Conservation (phyloP, 2,329 filamentous ascomycete genomes). For the Phaeosphaeria sp. region DNA sequence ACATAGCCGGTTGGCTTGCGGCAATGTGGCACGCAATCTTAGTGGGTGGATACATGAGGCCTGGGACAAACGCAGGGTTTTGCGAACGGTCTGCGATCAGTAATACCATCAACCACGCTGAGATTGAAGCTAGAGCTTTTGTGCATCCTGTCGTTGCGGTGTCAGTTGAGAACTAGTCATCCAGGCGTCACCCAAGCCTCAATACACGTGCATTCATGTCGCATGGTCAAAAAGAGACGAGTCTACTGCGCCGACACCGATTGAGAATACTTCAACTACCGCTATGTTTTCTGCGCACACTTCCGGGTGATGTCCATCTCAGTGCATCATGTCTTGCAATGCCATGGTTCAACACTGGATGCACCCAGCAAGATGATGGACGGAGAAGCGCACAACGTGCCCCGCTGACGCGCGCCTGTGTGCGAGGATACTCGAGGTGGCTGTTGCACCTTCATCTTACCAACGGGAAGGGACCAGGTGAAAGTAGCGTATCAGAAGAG, state of each 20-base stretch:
- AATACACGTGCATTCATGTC: neutral
- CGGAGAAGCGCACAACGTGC: neutral
- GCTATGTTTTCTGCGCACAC: too few species aligned
- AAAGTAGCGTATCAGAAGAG: neutral
- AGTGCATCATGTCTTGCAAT: neutral
- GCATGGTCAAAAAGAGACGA: too few species aligned
- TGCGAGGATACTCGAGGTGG: neutral
- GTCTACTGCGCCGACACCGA: too few species aligned
- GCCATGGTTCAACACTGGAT: neutral
- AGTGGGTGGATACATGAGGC: neutral
- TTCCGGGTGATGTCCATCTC: too few species aligned
- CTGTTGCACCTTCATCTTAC: constrained; percentile 10
- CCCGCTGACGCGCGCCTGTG: neutral
- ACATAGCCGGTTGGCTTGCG: neutral
- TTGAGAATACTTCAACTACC: too few species aligned
- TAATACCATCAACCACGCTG: neutral
- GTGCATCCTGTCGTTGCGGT: neutral
- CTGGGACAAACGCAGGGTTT: neutral
- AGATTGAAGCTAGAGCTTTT: neutral
- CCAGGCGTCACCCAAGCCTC: neutral
- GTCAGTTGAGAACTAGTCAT: neutral
- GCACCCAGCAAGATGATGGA: neutral
- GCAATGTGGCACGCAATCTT: neutral
- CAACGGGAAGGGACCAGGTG: constrained; percentile 3
- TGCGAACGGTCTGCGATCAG: neutral